A percentile compares a stretch with the other conserved stretches of the same genome.
These are phyloP conservation scores for Pythium myriotylum DNA, from an alignment of 352 stramenopile genomes.

Conservation along the genomic window DNA sequence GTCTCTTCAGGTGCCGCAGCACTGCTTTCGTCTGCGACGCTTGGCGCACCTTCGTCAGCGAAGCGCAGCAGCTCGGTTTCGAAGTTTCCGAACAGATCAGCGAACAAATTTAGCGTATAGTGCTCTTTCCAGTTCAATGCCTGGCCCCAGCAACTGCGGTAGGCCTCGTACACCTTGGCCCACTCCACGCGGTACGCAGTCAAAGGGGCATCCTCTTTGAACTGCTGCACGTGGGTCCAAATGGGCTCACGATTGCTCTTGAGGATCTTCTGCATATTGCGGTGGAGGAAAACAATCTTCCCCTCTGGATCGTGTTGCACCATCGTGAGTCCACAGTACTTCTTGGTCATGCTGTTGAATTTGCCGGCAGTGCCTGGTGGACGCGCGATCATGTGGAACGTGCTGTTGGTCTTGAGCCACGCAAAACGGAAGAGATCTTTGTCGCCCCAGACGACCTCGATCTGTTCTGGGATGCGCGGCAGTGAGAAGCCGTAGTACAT, in stretches of 20 bases:
- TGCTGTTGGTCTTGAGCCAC: constrained; percentile 35
- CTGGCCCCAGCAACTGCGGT: constrained; percentile 16
- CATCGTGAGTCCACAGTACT: constrained; percentile 42
- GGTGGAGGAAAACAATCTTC: constrained; percentile 35
- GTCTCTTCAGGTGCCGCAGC: too few relatives aligned
- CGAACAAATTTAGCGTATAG: background rate
- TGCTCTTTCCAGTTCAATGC: background rate
- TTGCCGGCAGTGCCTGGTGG: constrained; percentile 20
- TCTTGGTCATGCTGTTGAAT: constrained; percentile 7
- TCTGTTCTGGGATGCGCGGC: constrained; percentile 40
- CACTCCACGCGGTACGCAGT: constrained; percentile 21
- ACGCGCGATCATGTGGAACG: constrained; percentile 33
- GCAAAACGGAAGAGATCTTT: constrained; percentile 73
- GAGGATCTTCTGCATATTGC: constrained; percentile 29
- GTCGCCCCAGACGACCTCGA: constrained; percentile 74
- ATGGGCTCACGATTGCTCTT: constrained; percentile 1
- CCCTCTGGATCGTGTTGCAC: constrained; percentile 38
- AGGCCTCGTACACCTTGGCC: constrained; percentile 5
- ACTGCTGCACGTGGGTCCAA: constrained; percentile 34
- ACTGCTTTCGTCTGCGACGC: too few relatives aligned
- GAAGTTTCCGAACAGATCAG: too few relatives aligned
- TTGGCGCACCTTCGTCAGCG: too few relatives aligned
- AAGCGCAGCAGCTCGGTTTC: too few relatives aligned
- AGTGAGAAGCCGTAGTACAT: constrained; percentile 67
- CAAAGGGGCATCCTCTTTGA: constrained; percentile 11